These are phyloP conservation scores for Syncephalastrum contaminatum DNA, from an alignment of 371 early-diverging fungal genomes.

Conservation along the genomic window DNA sequence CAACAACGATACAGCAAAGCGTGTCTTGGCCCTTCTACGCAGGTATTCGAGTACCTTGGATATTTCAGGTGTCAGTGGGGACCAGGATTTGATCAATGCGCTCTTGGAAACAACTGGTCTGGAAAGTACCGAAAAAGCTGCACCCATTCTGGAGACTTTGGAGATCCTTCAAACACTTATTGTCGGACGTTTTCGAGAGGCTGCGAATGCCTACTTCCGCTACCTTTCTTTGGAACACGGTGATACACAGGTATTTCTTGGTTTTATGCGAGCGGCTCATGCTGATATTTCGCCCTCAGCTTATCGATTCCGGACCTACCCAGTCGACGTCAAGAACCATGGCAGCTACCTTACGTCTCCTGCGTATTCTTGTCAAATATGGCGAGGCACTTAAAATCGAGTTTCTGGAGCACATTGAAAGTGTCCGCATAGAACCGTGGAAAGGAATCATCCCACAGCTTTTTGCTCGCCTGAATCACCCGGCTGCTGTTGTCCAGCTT, in stretches of 20 bases:
- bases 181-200: constrained; percentile 24
- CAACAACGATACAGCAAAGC: too few relatives aligned
- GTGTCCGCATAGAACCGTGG: constrained; percentile 62
- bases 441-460: constrained; percentile 77
- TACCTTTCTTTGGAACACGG: constrained; percentile 32
- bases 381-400: constrained; percentile 48
- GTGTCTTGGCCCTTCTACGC: too few relatives aligned
- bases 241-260: constrained; percentile 15
- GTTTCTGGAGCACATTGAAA: constrained; percentile 44
- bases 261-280: neutral
- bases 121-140: neutral
- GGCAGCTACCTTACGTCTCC: constrained; percentile 65
- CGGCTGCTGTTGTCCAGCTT: constrained; percentile 53
- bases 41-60: neutral
- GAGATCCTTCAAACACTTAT: constrained; percentile 23
- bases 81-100: too few relatives aligned
- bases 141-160: constrained; percentile 12
- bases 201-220: constrained; percentile 34
- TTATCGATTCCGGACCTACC: neutral
- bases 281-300: neutral
- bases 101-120: neutral
- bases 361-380: constrained; percentile 67
- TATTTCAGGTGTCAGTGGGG: neutral
- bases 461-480: constrained; percentile 73
- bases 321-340: constrained; percentile 38